Conservation (phyloP, 2,329 filamentous ascomycete genomes). For the Trichoderma sp. region DNA sequence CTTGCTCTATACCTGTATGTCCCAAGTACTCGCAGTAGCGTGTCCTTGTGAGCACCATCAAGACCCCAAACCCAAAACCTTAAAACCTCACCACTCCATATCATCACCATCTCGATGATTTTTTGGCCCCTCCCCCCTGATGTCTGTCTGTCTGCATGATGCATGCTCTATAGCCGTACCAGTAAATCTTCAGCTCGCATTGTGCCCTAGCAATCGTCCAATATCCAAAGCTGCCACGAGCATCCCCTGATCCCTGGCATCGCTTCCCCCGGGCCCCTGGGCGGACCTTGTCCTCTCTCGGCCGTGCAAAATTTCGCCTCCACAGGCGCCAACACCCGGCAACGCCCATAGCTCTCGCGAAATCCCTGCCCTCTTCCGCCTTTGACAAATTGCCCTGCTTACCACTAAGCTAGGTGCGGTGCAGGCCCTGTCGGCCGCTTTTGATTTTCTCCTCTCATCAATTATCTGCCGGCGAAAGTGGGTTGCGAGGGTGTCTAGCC, state of each 20-base stretch:
- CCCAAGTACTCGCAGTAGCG: background rate
- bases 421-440: slow-evolving; percentile 2
- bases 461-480: slow-evolving; percentile 3
- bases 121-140: background rate
- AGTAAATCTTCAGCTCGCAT: background rate
- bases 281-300: background rate
- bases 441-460: background rate
- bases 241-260: slow-evolving; percentile 1
- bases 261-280: background rate
- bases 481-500: background rate
- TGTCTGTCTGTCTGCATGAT: background rate
- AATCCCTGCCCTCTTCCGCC: slow-evolving; percentile 3
- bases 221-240: background rate
- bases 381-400: slow-evolving; percentile 1
- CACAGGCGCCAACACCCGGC: slow-evolving; percentile 3
- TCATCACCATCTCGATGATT: background rate
- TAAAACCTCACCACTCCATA: background rate
- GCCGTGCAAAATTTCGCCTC: slow-evolving; percentile 14
- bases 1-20: background rate
- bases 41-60: background rate
- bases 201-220: background rate
- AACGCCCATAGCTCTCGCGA: background rate
- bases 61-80: background rate
- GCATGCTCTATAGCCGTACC: background rate
- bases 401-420: background rate